Evolutionary conservation across 768 basidiomycete species (phyloP).

Genomic region (Cyclocybe cylindracea): DNA sequence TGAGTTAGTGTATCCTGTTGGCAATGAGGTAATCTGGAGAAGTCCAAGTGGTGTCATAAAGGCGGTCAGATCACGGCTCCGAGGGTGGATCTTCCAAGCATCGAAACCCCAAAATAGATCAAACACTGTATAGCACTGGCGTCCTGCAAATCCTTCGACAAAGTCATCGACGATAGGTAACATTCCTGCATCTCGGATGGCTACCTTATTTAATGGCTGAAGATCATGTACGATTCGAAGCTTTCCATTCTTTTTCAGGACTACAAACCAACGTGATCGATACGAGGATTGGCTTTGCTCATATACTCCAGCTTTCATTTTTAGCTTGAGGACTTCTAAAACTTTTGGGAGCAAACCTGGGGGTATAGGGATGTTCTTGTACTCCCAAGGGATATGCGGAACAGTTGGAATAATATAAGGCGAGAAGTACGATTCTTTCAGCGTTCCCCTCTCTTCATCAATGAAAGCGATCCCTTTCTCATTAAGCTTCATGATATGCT

Average conservation of each 20-base stretch:
- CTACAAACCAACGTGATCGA: slow-evolving; percentile 36
- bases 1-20: slow-evolving; percentile 42
- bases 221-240: slow-evolving; percentile 39
- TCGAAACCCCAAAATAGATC: slow-evolving; percentile 40
- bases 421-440: slow-evolving; percentile 20
- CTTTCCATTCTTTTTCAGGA: slow-evolving; percentile 34
- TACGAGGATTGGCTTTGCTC: slow-evolving; percentile 37
- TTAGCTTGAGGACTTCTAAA: slow-evolving; percentile 26
- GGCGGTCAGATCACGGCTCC: slow-evolving; percentile 32
- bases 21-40: slow-evolving; percentile 31
- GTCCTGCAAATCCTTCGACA: slow-evolving; percentile 28
- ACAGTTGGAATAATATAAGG: slow-evolving; percentile 30
- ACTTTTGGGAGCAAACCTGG: slow-evolving; percentile 31
- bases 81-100: slow-evolving; percentile 19
- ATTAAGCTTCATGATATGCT: too few species aligned
- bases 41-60: slow-evolving; percentile 40
- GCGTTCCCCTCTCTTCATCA: slow-evolving; percentile 14
- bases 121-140: slow-evolving; percentile 24
- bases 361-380: slow-evolving; percentile 34
- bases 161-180: slow-evolving; percentile 34
- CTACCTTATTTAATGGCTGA: slow-evolving; percentile 37
- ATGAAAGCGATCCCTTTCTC: too few species aligned
- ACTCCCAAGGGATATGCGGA: slow-evolving; percentile 36
- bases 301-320: slow-evolving; percentile 36
- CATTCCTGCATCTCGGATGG: slow-evolving; percentile 35